Evolutionary conservation across 148 eudicot species (phyloP).

Genomic region (Tetragonia tetragonoides): DNA sequence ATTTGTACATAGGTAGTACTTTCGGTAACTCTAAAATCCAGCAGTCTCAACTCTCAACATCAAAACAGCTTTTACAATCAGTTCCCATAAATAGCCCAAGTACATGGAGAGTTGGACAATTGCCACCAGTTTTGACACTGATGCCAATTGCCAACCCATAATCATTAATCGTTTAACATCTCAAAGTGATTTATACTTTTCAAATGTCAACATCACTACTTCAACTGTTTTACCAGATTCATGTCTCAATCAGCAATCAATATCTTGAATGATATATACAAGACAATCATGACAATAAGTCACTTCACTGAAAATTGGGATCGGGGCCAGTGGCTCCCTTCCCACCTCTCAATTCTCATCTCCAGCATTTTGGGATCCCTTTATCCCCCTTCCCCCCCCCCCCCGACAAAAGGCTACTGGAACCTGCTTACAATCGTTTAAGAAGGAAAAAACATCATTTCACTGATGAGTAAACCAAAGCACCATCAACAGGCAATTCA

Average conservation of each 20-base stretch:
- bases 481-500: background rate
- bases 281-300: background rate
- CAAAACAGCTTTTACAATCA: background rate
- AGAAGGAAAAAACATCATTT: too few species aligned
- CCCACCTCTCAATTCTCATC: too few species aligned
- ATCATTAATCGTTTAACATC: background rate
- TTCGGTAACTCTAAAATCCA: background rate
- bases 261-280: background rate
- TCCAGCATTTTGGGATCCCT: too few species aligned
- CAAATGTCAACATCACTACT: background rate
- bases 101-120: background rate
- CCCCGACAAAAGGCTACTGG: too few species aligned
- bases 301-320: background rate
- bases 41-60: background rate
- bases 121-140: background rate
- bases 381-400: too few species aligned
- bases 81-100: background rate
- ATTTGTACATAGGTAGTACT: background rate
- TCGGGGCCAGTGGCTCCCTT: too few species aligned
- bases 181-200: background rate
- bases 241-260: slow-evolving; percentile 1
- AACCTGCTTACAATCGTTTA: too few species aligned
- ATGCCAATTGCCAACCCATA: background rate
- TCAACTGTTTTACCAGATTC: background rate
- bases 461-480: background rate